Conservation (phyloP, 495 filamentous ascomycete species). For the Hypoxylon crocopeplum region DNA sequence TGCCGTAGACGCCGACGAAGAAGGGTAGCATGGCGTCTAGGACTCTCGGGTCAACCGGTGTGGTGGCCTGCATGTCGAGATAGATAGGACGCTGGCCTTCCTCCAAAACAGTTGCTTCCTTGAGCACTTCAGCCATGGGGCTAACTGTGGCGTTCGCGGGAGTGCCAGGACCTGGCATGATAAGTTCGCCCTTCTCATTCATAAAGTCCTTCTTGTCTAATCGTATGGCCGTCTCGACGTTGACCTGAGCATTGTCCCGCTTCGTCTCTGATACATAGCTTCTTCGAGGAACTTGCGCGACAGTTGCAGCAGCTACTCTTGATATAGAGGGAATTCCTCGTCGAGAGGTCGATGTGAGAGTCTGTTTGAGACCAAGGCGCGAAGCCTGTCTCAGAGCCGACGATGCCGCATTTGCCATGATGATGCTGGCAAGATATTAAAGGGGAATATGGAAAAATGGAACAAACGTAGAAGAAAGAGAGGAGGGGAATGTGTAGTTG, state of each 20-base stretch:
- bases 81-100: slow-evolving; percentile 95
- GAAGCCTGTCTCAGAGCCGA: slow-evolving; percentile 80
- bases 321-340: slow-evolving; percentile 53
- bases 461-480: slow-evolving; percentile 18
- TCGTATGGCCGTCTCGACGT: slow-evolving; percentile 79
- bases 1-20: slow-evolving; percentile 92
- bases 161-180: slow-evolving; percentile 65
- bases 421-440: slow-evolving; percentile 39
- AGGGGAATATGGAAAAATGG: slow-evolving; percentile 11
- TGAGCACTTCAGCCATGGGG: slow-evolving; percentile 84
- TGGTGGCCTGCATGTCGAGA: slow-evolving; percentile 98
- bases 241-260: slow-evolving; percentile 79
- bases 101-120: slow-evolving; percentile 92
- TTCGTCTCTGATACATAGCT: slow-evolving; percentile 87
- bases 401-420: slow-evolving; percentile 76
- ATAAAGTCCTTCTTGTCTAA: slow-evolving; percentile 83
- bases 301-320: slow-evolving; percentile 48
- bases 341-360: slow-evolving; percentile 54
- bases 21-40: slow-evolving; percentile 97
- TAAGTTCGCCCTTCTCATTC: slow-evolving; percentile 69
- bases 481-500: slow-evolving; percentile 1
- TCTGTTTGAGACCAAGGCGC: slow-evolving; percentile 66
- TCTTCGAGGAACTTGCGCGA: slow-evolving; percentile 49
- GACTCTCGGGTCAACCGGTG: slow-evolving; percentile 92
- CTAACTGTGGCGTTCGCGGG: slow-evolving; percentile 65